Percentiles rank a stretch among this genome's conserved stretches.
Evolutionary conservation across 345 rosid genomes (phyloP).

Genomic region (Eucalyptus paniculata): DNA sequence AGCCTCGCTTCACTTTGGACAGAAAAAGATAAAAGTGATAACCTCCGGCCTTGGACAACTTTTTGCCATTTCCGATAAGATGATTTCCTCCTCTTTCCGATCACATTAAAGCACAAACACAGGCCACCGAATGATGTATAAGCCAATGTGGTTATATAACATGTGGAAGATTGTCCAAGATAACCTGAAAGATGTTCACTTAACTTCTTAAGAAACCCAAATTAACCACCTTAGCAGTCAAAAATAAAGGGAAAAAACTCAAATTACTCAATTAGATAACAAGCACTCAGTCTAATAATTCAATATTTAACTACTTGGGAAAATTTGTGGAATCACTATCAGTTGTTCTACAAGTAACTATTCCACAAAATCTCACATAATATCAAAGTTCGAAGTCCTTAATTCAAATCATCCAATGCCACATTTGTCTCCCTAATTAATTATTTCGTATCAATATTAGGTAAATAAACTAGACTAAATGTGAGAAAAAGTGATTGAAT

Average conservation of each 20-base stretch:
- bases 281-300: neutral
- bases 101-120: neutral
- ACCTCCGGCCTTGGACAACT: neutral
- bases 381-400: rapidly evolving
- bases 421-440: neutral
- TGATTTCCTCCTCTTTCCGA: neutral
- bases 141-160: neutral
- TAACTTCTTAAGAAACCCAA: neutral
- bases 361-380: too few relatives aligned
- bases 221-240: neutral
- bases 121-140: neutral
- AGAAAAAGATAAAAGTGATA: neutral
- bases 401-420: neutral
- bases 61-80: neutral
- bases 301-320: neutral
- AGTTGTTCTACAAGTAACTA: too few relatives aligned
- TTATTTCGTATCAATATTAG: neutral
- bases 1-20: neutral
- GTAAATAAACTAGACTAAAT: too few relatives aligned
- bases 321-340: neutral
- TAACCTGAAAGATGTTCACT: neutral
- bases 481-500: too few relatives aligned
- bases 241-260: neutral
- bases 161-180: neutral
- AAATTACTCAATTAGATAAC: neutral